Evolutionary conservation across 257 asterid genomes (phyloP), one percentile per base, ranked within the genome.

Genomic region (Fraxinus cuspidata): DNA sequence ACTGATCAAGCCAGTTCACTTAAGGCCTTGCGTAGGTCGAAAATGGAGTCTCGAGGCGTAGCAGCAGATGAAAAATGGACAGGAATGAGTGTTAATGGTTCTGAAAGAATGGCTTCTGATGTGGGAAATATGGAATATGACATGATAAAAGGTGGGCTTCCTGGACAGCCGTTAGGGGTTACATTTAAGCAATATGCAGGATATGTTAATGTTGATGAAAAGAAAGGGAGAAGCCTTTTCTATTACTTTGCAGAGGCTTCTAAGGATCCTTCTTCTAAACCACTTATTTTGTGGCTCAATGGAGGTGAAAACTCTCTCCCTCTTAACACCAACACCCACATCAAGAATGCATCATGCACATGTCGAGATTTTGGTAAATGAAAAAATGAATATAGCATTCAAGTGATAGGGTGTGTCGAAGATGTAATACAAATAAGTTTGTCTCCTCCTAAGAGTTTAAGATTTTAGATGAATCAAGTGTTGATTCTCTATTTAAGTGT

Each of bases 211-310:
- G 87, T 86, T 32, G 82, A 81, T 37, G 58, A 49, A 29, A 60
- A 12, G 3, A 78, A 70, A 12, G 85, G 87, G 10, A 58, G 89
- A 77, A 81, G 74, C 78, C 87, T 86, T 56, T 81, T 83, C 74
- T 83, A 86, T 56, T 83, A 81, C 63, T 81, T 81, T 77, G 84
- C 76, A 53, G 87, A 86, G 80, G 80, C 87, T 58, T 79, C 77
- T 32, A 27, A 65, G 18, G 80, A 78, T 78, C 83, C 83, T 37
- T 42, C 73, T 69, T 21, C 85, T 11, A 80, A 78, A 49, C 89
- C 89, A 31, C 86, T 85, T 25, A 9, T 85, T 75, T 86, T 85
- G 23, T 85, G 89, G 89, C 82, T 85, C 64, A 85, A 85, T 75
- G 89, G 89, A 83, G 89, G 88, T 85, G 47, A 74, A 60, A 9